Percentiles rank a stretch among this genome's conserved stretches.
Evolutionary conservation across 2,329 filamentous ascomycete genomes (phyloP).

Genomic region (Ophiostoma fasciatum): DNA sequence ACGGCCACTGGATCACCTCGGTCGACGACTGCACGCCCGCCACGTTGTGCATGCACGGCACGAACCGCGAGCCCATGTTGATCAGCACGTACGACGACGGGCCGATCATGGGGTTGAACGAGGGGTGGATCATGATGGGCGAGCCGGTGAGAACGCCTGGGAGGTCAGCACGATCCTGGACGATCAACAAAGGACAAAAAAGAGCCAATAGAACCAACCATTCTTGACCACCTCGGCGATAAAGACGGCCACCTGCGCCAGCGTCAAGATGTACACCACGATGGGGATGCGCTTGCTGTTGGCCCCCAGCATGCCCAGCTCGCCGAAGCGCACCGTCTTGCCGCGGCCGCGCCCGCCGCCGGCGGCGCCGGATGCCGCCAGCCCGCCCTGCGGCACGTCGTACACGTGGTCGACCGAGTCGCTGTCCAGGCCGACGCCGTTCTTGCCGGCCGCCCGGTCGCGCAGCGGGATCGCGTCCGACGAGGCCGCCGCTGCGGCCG

Average conservation of each 20-base stretch:
- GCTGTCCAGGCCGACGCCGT: constrained; percentile 19
- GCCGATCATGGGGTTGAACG: constrained; percentile 95
- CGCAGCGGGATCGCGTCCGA: constrained; percentile 43
- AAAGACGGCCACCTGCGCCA: constrained; percentile 71
- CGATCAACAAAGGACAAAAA: constrained; percentile 1
- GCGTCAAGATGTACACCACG: constrained; percentile 67
- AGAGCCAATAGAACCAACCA: constrained; percentile 35
- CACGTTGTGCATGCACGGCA: constrained; percentile 87
- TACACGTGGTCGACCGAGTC: constrained; percentile 45
- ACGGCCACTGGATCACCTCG: constrained; percentile 49
- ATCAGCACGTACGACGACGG: constrained; percentile 82
- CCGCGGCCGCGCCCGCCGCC: constrained; percentile 11
- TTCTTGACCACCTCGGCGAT: constrained; percentile 78
- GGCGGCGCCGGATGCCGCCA: constrained; percentile 8
- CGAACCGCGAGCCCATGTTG: constrained; percentile 90
- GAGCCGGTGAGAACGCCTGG: constrained; percentile 44
- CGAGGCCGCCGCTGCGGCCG: background rate
- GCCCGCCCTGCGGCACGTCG: constrained; percentile 29
- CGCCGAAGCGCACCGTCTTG: constrained; percentile 36
- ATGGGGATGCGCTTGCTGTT: constrained; percentile 51
- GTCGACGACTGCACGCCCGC: constrained; percentile 42
- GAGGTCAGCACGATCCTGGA: constrained; percentile 7
- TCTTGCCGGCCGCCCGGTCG: constrained; percentile 29
- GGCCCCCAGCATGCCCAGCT: constrained; percentile 44
- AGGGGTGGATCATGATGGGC: constrained; percentile 63